These are phyloP conservation scores for Gastrolobium bilobum DNA, from an alignment of 306 rosid species.

Conservation along the genomic window DNA sequence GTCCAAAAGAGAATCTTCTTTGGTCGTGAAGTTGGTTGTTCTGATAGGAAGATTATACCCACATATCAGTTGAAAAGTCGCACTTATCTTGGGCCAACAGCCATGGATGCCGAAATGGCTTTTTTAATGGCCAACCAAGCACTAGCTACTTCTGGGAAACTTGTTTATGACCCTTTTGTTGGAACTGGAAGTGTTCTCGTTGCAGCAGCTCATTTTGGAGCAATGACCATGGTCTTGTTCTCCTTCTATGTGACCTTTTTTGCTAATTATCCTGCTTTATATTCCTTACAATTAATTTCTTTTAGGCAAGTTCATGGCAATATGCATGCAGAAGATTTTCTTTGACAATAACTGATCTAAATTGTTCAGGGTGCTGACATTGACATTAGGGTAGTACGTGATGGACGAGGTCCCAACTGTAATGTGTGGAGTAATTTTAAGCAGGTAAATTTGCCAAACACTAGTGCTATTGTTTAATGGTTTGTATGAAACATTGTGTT, in stretches of 20 bases:
- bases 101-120: constrained; percentile 99
- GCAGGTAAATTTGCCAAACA: constrained; percentile 70
- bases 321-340: constrained; percentile 8
- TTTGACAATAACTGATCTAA: constrained; percentile 51
- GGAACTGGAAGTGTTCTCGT: constrained; percentile 97
- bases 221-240: constrained; percentile 89
- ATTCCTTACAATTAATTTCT: constrained; percentile 22
- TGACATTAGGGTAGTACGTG: constrained; percentile 97
- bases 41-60: constrained; percentile 93
- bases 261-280: constrained; percentile 8
- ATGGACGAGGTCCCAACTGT: constrained; percentile 97
- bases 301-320: constrained; percentile 34
- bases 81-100: constrained; percentile 97
- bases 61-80: constrained; percentile 95
- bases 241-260: constrained; percentile 5
- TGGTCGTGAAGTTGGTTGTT: constrained; percentile 91
- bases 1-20: constrained; percentile 79
- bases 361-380: constrained; percentile 94
- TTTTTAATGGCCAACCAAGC: constrained; percentile 98
- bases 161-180: constrained; percentile 90
- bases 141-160: constrained; percentile 78
- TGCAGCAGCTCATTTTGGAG: constrained; percentile 96
- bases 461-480: constrained; percentile 29
- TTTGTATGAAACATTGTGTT: constrained; percentile 1
- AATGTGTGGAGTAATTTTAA: constrained; percentile 98